phyloP scores from a whole-genome alignment of 495 filamentous ascomycete genomes.

The Penicillium bialowiezense region DNA sequence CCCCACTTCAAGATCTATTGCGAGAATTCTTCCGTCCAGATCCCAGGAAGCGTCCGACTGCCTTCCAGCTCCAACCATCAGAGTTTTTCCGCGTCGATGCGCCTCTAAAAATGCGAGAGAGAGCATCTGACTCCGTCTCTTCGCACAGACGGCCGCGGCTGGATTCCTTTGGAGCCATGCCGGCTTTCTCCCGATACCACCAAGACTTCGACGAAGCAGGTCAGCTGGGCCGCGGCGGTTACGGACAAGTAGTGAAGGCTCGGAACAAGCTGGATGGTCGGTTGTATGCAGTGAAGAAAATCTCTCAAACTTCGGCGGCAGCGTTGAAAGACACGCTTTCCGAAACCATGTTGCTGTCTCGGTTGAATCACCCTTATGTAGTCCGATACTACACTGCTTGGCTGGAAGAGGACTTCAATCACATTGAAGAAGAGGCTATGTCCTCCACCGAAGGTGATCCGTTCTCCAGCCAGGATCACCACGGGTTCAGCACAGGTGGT shows the following conservation, averaged over 20 bases:
- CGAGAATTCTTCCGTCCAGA: constrained; percentile 79
- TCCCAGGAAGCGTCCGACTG: constrained; percentile 77
- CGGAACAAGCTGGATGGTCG: constrained; percentile 90
- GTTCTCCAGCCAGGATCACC: constrained; percentile 40
- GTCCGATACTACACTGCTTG: constrained; percentile 95
- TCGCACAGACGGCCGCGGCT: constrained; percentile 40
- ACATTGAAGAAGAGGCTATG: constrained; percentile 55
- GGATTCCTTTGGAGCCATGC: constrained; percentile 42
- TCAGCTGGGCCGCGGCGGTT: constrained; percentile 86
- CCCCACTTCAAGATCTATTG: constrained; percentile 73
- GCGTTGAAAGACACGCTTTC: constrained; percentile 84
- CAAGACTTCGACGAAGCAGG: constrained; percentile 90
- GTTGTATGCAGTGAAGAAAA: constrained; percentile 95
- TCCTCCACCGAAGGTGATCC: constrained; percentile 54
- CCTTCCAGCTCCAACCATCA: constrained; percentile 84
- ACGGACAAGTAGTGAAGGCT: constrained; percentile 95
- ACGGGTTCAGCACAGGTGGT: constrained; percentile 75
- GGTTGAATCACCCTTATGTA: constrained; percentile 92
- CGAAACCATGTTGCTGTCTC: constrained; percentile 85
- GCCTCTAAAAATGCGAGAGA: constrained; percentile 39
- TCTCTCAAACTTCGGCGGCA: constrained; percentile 74
- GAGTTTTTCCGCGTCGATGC: constrained; percentile 73
- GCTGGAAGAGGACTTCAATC: constrained; percentile 71
- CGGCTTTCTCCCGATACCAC: constrained; percentile 65
- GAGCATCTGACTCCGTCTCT: constrained; percentile 39